Evolutionary conservation across 179 eudicot genomes (phyloP), one percentile per base, ranked within the genome.

Genomic region (Kewa caespitosa): DNA sequence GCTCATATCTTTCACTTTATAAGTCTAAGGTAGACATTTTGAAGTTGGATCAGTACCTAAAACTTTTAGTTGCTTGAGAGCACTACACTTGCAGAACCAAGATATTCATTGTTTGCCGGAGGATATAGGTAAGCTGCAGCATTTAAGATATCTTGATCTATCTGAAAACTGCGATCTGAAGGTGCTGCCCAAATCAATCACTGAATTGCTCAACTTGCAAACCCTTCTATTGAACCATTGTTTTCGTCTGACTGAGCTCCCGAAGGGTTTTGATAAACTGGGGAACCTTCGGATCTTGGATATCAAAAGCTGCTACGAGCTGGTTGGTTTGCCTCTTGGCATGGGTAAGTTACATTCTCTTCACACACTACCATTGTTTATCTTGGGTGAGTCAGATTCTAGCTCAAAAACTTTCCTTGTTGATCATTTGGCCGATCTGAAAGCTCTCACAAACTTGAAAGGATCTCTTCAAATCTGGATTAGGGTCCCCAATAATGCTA

Each of bases 201-300:
- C 72, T 0, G 46, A 69, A 13, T 61, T 77, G 23, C 60, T 31
- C 18, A 69, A 77, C 54, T 30, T 81, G 54, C 73, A 73, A 28
- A 62, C 60, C 17, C 46, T 80, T 4, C 42, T 8, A 0, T n/a
- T 78, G 39, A 2, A 1, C 0, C 0, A 15, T 2, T 71, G 76
- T 67, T 0, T 0, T 2, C 34, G 25, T 4, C 72, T 87, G 1
- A 43, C 0, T 30, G 55, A 72, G 75, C 36, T 87, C 50, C 90
- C 90, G 2, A 12, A 33, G 20, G 77, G 41, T 30, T 50, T 84
- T 78, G 39, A 69, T 11, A 78, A 57, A 33, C 17, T 85, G 30
- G 67, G 52, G n/a, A 83, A 74, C 63, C 84, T 87, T 32, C 69
- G 82, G 37, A 73, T 83, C 57, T 75, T 87, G 23, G 74, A 83